Base-by-base conservation (phyloP, 2,329 filamentous ascomycete species). In the Aspergillus melleus region DNA sequence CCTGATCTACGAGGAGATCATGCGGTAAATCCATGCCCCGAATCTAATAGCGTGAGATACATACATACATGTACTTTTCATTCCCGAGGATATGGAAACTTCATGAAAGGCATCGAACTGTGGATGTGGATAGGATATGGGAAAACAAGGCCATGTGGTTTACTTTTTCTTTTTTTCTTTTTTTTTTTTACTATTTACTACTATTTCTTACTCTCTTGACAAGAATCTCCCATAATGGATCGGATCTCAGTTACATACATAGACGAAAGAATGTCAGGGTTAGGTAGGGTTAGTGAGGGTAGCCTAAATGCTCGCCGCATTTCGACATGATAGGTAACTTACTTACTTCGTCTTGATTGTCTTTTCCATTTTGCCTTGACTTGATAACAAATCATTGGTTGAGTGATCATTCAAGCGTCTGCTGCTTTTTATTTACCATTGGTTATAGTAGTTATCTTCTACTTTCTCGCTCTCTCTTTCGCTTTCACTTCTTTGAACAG, bases 1-100 rank as follows among this genome's bases (percentile, higher is more conserved):
- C 73, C 84, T 99, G 75, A 99, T 99, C 79, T 99, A 94, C 80
- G 88, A 97, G 77, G 95, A 99, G 82, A 98, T 98, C 72, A 98
- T 89, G 87, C 84, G 87, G 78, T 88, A 83, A 57, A 60, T 9
- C 8, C 26, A 9, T 8, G 20, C 39, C 30, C 10, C 30, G 16
- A 47, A 29, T 44, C 14, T 14, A 46, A 58, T 14, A 24, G 20
- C 20, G 36, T 52, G 51, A 20, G 32, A 14, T 24, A 24, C 3
- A 24, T 14, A 14, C 9, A 8, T 14, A 12, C 20, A 24, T 24
- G 11, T 24, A 24, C 24, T 19, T 20, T 14, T 47, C 10, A 22
- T 24, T 16, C 3, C 11, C 9, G 9, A 2, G 44, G 8, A 24
- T 47, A 22, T 47, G 44, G 19, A 47, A 24, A 47, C 9, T 11